Percentiles rank a stretch among this genome's conserved stretches.
These are phyloP conservation scores for Curvularia eragrostidis DNA, from an alignment of 2,329 filamentous ascomycete species.

Conservation along the genomic window DNA sequence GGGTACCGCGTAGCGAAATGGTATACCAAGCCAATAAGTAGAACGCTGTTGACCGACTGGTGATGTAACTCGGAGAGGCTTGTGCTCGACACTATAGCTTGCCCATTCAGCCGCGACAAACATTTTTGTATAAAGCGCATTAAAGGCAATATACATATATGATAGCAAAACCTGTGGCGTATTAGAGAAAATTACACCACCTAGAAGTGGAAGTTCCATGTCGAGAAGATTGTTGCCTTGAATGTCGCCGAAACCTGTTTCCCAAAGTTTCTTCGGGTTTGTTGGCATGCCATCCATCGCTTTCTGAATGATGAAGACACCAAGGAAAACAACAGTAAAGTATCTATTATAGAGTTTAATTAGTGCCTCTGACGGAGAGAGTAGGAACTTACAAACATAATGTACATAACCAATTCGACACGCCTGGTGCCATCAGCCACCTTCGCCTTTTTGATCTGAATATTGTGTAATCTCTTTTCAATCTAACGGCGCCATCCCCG, in stretches of 20 bases:
- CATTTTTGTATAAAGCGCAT: slow-evolving; percentile 57
- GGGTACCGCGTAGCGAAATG: slow-evolving; percentile 49
- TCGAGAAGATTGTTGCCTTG: slow-evolving; percentile 19
- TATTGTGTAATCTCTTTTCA: not conserved
- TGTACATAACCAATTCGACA: not conserved
- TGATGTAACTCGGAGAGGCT: slow-evolving; percentile 49
- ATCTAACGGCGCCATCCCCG: no score
- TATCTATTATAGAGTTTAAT: not conserved
- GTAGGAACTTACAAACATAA: slow-evolving; percentile 1
- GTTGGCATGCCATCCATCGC: slow-evolving; percentile 15
- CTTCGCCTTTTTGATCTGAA: not conserved
- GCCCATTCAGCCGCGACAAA: slow-evolving; percentile 58
- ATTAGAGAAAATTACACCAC: slow-evolving; percentile 53
- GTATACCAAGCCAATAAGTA: slow-evolving; percentile 54
- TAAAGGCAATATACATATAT: slow-evolving; percentile 56
- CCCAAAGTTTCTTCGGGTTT: slow-evolving; percentile 12
- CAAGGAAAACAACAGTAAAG: no score
- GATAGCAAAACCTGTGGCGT: slow-evolving; percentile 56
- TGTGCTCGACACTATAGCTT: slow-evolving; percentile 44
- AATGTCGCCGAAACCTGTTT: slow-evolving; percentile 20
- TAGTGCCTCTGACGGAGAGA: not conserved
- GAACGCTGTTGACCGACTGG: slow-evolving; percentile 47
- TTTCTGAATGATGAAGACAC: no score
- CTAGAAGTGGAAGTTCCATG: slow-evolving; percentile 7
- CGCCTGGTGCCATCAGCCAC: not conserved